Evolutionary conservation across 2,329 filamentous ascomycete species (phyloP), one percentile per base, ranked within the genome.

Genomic region (Fusarium sp.): DNA sequence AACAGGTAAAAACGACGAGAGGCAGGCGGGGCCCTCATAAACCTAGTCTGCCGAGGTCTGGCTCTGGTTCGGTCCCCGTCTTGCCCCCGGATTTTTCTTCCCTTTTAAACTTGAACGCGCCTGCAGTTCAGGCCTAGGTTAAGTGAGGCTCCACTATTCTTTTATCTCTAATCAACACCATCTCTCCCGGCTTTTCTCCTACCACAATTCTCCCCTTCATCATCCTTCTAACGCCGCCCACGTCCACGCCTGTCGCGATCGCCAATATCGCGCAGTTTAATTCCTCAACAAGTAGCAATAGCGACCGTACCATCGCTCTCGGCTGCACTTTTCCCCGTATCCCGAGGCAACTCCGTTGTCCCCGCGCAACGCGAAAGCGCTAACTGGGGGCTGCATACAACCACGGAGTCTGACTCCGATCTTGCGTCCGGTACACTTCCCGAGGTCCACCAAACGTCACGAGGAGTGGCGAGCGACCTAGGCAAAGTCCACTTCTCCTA

Each of bases 81-180:
- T 70, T 48, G 60, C 60, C 71, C 71, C 71, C 71, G 68, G 71
- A 73, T 73, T 73, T 73, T 65, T 73, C 69, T 73, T 62, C 62
- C 65, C 61, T 67, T 63, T 59, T 64, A 56, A 63, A 62, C 49
- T 40, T 38, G 56, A 43, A 52, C 39, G 47, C 42, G 48, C 45
- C 60, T 46, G 43, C 36, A 48, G 42, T 32, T 48, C 42, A 56
- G 19, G 36, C 26, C 57, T 43, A 44, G 59, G 59, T 38, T 55
- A 43, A 43, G 53, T 36, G 19, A 19, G 46, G 30, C 10, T 52
- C 61, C 66, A 63, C 66, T 67, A 23, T 38, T 69, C 26, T 68
- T 60, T 43, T 54, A 50, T 62, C 56, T 57, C 32, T 58, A 56
- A 51, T 52, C 65, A 66, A 69, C 62, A 59, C 59, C 64, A 55